A percentile compares a stretch with the other conserved stretches of the same genome.
Evolutionary conservation across 2,329 filamentous ascomycete genomes (phyloP).

Genomic region (Fusarium domesticum): DNA sequence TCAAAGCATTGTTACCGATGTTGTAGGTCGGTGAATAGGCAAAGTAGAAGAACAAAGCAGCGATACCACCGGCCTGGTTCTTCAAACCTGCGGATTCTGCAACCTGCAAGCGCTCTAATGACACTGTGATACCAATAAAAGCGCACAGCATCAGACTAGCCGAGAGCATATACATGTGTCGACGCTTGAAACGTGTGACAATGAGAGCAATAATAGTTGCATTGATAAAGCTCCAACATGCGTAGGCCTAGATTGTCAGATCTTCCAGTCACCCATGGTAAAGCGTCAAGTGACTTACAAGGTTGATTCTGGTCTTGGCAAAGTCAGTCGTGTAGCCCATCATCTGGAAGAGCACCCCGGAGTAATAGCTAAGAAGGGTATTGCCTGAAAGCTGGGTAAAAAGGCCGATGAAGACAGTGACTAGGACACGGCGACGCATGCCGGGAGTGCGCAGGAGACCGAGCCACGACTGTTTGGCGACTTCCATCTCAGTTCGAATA

Average conservation of each 20-base stretch:
- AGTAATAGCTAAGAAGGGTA: constrained; percentile 35
- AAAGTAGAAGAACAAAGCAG: constrained; percentile 19
- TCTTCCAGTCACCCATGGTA: too few relatives aligned
- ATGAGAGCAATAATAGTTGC: constrained; percentile 41
- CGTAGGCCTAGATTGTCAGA: too few relatives aligned
- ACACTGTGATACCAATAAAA: constrained; percentile 56
- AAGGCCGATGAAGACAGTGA: constrained; percentile 48
- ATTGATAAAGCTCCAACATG: constrained; percentile 45
- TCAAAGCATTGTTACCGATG: constrained; percentile 23
- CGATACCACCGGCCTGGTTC: constrained; percentile 12
- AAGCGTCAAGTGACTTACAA: too few relatives aligned
- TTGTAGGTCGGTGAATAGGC: constrained; percentile 19
- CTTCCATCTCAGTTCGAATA: constrained; percentile 53
- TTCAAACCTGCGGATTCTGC: constrained; percentile 15
- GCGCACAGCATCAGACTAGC: constrained; percentile 44
- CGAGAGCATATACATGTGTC: constrained; percentile 52
- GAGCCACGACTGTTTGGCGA: constrained; percentile 48
- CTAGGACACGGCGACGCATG: constrained; percentile 47
- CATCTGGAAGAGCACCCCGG: constrained; percentile 38
- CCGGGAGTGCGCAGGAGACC: constrained; percentile 49
- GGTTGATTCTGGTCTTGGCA: constrained; percentile 46
- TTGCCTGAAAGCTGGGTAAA: constrained; percentile 54
- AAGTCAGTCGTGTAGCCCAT: constrained; percentile 42
- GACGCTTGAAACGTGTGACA: constrained; percentile 45
- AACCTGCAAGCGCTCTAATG: constrained; percentile 39